Base-by-base conservation (phyloP, 2,329 filamentous ascomycete species). In the Lachnellula arida region DNA sequence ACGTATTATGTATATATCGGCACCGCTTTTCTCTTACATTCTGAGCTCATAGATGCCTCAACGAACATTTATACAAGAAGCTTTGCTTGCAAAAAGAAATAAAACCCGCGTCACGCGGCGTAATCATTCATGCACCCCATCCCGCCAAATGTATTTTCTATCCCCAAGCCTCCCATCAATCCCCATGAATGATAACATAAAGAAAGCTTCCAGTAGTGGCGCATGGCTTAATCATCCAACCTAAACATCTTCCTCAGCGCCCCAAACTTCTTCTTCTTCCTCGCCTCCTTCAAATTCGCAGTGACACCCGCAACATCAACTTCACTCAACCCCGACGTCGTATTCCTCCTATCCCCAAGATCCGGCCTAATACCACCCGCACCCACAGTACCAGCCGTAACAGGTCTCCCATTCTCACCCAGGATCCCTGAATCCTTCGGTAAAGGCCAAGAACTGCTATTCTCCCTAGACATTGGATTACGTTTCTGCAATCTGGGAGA, bases 201-300 rank as follows among this genome's bases (percentile, higher is more conserved):
- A n/a, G n/a, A 6, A 25, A 25, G 7, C 23, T 25, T 25, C 7
- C 23, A 25, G 7, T 25, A 25, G 23, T 25, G 23, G 23, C 4
- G 23, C 23, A 25, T 4, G 23, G 23, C 23, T n/a, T 70, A 84
- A 65, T 81, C 79, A 66, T 81, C 72, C 49, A 84, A 69, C 49
- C 78, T 75, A 71, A 90, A 87, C 70, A 87, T 86, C 69, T 77
- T 81, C 68, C 87, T 81, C 67, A 90, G 71, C 53, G 76, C 73
- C 43, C 79, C 78, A 70, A 90, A 89, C 71, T 86, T 88, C 78
- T 89, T 89, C 74, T 80, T 82, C 73, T 80, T 81, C 52, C 54
- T 63, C 40, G 40, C 44, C n/a, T 25, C 55, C 1, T 25, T 25
- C 23, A 25, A 6, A 25, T 6, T 6, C 5, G 23, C 23, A 17